A percentile compares a stretch with the other conserved stretches of the same genome.
phyloP scores from a whole-genome alignment of 2,329 filamentous ascomycete genomes.

The Alternaria panax region DNA sequence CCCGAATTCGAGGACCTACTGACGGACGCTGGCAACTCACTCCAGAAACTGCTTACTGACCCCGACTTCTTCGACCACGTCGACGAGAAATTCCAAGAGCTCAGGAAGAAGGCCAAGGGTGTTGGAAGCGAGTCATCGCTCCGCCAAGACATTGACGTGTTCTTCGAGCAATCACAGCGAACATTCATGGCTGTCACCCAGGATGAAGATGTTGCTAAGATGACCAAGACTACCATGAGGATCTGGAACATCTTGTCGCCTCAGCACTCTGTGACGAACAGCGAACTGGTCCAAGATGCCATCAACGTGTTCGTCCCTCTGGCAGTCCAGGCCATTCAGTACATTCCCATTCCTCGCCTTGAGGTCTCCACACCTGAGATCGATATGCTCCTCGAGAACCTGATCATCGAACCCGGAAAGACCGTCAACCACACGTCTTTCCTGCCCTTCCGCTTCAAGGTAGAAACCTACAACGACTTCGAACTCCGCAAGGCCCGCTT shows the following conservation, averaged over 20 bases:
- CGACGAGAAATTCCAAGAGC: slow-evolving; percentile 68
- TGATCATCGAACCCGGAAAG: slow-evolving; percentile 85
- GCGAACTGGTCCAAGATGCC: slow-evolving; percentile 75
- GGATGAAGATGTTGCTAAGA: slow-evolving; percentile 74
- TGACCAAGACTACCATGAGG: slow-evolving; percentile 71
- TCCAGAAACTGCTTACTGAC: slow-evolving; percentile 84
- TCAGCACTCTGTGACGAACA: slow-evolving; percentile 68
- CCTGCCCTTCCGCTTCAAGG: slow-evolving; percentile 80
- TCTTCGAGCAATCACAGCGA: slow-evolving; percentile 72
- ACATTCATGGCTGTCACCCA: slow-evolving; percentile 73
- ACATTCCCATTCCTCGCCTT: slow-evolving; percentile 87
- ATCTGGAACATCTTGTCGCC: slow-evolving; percentile 76
- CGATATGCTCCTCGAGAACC: slow-evolving; percentile 86
- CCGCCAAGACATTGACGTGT: slow-evolving; percentile 73
- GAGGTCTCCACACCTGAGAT: slow-evolving; percentile 84
- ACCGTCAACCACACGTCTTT: slow-evolving; percentile 89
- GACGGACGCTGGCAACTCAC: slow-evolving; percentile 72
- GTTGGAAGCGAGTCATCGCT: slow-evolving; percentile 72
- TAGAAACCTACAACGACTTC: slow-evolving; percentile 85
- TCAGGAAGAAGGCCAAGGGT: slow-evolving; percentile 63
- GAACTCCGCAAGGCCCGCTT: slow-evolving; percentile 81
- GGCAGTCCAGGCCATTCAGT: slow-evolving; percentile 78
- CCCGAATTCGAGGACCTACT: slow-evolving; percentile 83
- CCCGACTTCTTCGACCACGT: slow-evolving; percentile 84
- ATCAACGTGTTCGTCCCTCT: slow-evolving; percentile 83